These are phyloP conservation scores for Periconia digitata DNA, from an alignment of 2,329 filamentous ascomycete species.

Conservation along the genomic window DNA sequence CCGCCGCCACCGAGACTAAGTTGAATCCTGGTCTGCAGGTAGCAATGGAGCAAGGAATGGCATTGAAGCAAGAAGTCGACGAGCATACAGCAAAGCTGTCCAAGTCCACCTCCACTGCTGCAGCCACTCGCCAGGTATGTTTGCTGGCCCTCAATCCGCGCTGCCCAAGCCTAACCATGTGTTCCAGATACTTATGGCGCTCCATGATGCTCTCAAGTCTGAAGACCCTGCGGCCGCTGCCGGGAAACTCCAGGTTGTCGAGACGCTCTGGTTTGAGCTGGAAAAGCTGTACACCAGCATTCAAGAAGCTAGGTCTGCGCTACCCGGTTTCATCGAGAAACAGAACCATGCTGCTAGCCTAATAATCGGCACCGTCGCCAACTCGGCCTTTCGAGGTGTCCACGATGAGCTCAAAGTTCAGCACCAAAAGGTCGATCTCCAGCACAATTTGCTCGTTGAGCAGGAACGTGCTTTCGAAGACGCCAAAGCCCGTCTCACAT, in stretches of 20 bases:
- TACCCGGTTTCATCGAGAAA: conserved; percentile 29
- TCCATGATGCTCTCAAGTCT: conserved; percentile 21
- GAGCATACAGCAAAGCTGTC: conserved; percentile 19
- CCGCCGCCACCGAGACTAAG: too few species aligned
- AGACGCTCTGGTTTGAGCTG: conserved; percentile 29
- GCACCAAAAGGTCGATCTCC: conserved; percentile 31
- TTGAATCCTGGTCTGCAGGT: conserved; percentile 23
- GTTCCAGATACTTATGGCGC: conserved; percentile 19
- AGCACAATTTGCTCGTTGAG: conserved; percentile 23
- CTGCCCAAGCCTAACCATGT: not conserved
- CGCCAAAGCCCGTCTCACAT: conserved; percentile 19
- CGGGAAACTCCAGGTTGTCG: conserved; percentile 12
- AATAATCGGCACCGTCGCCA: conserved; percentile 24
- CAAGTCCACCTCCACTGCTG: conserved; percentile 18
- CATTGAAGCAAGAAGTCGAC: conserved; percentile 24
- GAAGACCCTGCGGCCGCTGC: conserved; percentile 12
- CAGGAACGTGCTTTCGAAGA: conserved; percentile 21
- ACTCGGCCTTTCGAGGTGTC: conserved; percentile 23
- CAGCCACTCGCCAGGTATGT: conserved; percentile 19
- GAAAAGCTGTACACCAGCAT: conserved; percentile 24
- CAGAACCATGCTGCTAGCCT: conserved; percentile 31
- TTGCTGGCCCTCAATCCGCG: not conserved
- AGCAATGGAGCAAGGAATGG: conserved; percentile 20
- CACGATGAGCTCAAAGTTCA: conserved; percentile 28
- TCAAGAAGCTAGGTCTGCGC: conserved; percentile 18